Conservation (phyloP, 2,329 filamentous ascomycete genomes). For the Coniochaeta sp. region DNA sequence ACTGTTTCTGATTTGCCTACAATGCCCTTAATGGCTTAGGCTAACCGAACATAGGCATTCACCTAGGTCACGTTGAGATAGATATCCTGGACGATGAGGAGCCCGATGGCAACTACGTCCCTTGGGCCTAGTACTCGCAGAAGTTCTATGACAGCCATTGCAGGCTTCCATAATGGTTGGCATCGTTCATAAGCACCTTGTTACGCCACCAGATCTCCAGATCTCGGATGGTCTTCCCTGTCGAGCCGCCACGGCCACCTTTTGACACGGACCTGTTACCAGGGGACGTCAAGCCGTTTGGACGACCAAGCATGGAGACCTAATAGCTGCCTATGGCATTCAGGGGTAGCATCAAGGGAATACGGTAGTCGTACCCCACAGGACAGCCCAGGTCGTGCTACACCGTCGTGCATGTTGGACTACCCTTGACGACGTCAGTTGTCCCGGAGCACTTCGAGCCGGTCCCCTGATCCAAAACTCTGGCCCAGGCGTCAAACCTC, state of each 20-base stretch:
- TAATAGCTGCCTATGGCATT: not conserved
- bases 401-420: conserved; percentile 7
- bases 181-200: not conserved
- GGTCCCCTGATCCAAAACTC: conserved; percentile 10
- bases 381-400: not conserved
- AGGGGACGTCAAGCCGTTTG: not conserved
- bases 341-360: not conserved
- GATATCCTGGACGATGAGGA: too few species aligned
- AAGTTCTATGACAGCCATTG: too few species aligned
- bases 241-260: not conserved
- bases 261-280: conserved; percentile 1
- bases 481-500: conserved; percentile 8
- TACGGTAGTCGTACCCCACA: conserved; percentile 1
- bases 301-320: not conserved
- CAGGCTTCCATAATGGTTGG: not conserved
- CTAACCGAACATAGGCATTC: too few species aligned
- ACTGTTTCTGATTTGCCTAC: too few species aligned
- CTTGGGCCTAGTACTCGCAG: too few species aligned
- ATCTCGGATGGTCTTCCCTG: not conserved
- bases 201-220: not conserved
- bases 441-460: conserved; percentile 18
- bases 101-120: too few species aligned
- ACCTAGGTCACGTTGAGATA: too few species aligned
- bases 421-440: conserved; percentile 12
- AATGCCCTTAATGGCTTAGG: too few species aligned